A percentile compares a stretch with the other conserved stretches of the same genome.
Evolutionary conservation across 75 land plant genomes (phyloP).

Genomic region (Ceratopteris richardii): DNA sequence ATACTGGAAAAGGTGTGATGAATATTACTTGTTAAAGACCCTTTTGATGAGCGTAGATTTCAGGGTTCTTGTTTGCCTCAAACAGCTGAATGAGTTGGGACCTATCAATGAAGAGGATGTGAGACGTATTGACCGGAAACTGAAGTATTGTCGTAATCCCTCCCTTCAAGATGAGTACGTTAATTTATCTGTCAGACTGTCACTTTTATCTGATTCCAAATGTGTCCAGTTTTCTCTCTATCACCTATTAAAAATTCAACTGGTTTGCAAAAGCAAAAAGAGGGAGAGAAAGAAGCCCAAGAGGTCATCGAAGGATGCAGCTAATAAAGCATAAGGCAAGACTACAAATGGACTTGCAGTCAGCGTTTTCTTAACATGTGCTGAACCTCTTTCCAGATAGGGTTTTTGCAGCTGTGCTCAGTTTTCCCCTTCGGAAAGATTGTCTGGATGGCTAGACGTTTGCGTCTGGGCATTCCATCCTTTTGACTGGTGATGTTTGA

Average conservation of each 20-base stretch:
- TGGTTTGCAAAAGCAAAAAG: slow-evolving; percentile 16
- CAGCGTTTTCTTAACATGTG: too few species aligned
- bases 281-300: slow-evolving; percentile 29
- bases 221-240: background rate
- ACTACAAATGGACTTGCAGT: too few species aligned
- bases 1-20: slow-evolving; percentile 56
- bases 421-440: too few species aligned
- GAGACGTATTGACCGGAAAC: slow-evolving; percentile 72
- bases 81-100: slow-evolving; percentile 19
- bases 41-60: background rate
- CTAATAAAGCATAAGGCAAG: too few species aligned
- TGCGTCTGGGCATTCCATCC: too few species aligned
- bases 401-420: too few species aligned
- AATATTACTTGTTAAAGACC: background rate
- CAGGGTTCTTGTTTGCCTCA: too few species aligned
- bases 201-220: background rate
- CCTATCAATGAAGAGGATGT: slow-evolving; percentile 49
- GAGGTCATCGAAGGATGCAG: slow-evolving; percentile 15
- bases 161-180: slow-evolving; percentile 86
- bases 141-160: slow-evolving; percentile 71
- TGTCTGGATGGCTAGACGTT: too few species aligned
- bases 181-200: too few species aligned
- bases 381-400: too few species aligned
- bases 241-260: background rate
- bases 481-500: too few species aligned